Conservation (phyloP, 108 stramenopile genomes). For the Bacterosira constricta region DNA sequence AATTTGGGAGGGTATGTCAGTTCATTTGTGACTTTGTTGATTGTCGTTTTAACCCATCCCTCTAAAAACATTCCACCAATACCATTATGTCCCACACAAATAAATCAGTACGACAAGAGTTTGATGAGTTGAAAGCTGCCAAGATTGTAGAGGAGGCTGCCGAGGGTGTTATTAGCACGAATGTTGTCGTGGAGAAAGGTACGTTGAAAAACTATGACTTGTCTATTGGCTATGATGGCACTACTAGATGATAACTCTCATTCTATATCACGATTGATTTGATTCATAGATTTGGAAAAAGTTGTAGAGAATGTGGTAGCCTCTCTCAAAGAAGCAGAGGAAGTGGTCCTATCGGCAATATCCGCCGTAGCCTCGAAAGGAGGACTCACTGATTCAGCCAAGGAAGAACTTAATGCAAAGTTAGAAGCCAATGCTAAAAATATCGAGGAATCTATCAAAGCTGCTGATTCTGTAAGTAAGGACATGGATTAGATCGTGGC, state of each 20-base stretch:
- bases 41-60: too few relatives aligned
- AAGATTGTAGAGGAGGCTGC: conserved; percentile 16
- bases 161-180: conserved; percentile 8
- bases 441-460: conserved; percentile 13
- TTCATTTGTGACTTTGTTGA: too few relatives aligned
- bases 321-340: conserved; percentile 13
- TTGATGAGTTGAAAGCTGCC: conserved; percentile 15
- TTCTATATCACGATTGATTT: not conserved
- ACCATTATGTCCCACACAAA: too few relatives aligned
- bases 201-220: not conserved
- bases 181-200: conserved; percentile 20
- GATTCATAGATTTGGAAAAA: conserved; percentile 11
- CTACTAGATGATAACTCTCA: too few relatives aligned
- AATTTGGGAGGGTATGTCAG: too few relatives aligned
- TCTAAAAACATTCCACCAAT: too few relatives aligned
- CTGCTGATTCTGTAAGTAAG: too few relatives aligned
- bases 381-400: conserved; percentile 6
- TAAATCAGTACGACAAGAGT: conserved; percentile 1
- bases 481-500: too few relatives aligned
- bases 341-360: conserved; percentile 9
- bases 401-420: not conserved
- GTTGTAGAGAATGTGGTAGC: conserved; percentile 13
- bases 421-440: conserved; percentile 11
- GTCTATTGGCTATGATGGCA: not conserved
- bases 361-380: conserved; percentile 8